Conservation (phyloP, 306 rosid genomes). For the Dalbergia oliveri region DNA sequence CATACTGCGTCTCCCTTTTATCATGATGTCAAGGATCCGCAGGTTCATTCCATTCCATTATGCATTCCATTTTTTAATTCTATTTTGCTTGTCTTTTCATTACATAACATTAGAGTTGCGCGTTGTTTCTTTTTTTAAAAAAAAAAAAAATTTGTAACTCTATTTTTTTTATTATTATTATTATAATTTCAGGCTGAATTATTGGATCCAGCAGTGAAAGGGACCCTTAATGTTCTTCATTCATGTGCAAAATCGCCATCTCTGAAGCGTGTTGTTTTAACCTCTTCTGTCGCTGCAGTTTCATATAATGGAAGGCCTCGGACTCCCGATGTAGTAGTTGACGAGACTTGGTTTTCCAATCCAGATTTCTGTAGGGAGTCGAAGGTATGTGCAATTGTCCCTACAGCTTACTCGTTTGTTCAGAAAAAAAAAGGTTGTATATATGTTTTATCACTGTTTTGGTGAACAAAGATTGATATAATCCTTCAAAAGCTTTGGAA, state of each 20-base stretch:
- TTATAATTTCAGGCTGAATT: constrained; percentile 39
- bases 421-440: neutral
- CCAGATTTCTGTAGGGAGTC: constrained; percentile 34
- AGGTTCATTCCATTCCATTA: constrained; percentile 46
- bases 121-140: neutral
- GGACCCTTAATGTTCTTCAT: constrained; percentile 49
- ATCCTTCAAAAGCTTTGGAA: neutral
- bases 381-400: neutral
- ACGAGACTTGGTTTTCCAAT: constrained; percentile 36
- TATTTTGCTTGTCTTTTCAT: neutral
- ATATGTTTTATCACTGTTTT: neutral
- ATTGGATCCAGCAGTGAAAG: constrained; percentile 48
- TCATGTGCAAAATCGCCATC: constrained; percentile 42
- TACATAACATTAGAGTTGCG: neutral
- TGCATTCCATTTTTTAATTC: neutral
- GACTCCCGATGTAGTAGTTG: constrained; percentile 44
- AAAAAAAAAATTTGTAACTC: too few species aligned
- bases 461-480: neutral
- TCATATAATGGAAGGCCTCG: constrained; percentile 39
- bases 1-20: constrained; percentile 66
- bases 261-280: constrained; percentile 46
- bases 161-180: neutral
- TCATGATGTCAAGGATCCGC: constrained; percentile 50
- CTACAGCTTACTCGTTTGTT: neutral
- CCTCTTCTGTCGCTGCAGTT: constrained; percentile 49